These are phyloP conservation scores for Beta lomatogona DNA, from an alignment of 179 eudicot species.

Conservation along the genomic window DNA sequence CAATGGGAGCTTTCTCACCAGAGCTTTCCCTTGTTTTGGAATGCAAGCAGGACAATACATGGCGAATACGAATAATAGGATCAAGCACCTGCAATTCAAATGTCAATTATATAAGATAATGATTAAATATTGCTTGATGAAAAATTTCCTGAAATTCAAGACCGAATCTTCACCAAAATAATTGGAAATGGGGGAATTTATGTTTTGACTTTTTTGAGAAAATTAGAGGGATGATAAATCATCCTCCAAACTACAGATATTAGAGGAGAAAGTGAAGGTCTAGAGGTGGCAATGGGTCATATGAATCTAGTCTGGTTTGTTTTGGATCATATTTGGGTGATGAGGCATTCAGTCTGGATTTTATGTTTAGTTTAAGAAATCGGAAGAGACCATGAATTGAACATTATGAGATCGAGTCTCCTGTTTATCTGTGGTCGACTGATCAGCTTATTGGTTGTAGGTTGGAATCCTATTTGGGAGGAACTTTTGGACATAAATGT, in stretches of 20 bases:
- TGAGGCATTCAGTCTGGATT: neutral
- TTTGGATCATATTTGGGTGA: neutral
- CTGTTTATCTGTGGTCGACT: neutral
- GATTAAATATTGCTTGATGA: neutral
- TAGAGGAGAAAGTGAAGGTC: neutral
- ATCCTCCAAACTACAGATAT: neutral
- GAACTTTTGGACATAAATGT: neutral
- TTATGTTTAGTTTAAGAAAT: neutral
- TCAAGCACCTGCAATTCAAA: constrained; percentile 54
- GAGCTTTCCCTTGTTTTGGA: constrained; percentile 32
- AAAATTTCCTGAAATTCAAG: neutral
- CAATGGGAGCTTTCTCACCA: constrained; percentile 19
- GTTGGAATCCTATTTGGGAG: neutral
- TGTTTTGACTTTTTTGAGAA: neutral
- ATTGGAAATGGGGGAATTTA: neutral
- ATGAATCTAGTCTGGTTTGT: neutral
- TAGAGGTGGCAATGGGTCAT: neutral
- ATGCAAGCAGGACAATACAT: constrained; percentile 42
- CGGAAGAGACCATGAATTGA: neutral
- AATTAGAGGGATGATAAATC: neutral
- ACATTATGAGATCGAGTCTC: neutral
- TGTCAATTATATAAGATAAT: constrained; percentile 1
- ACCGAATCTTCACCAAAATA: neutral
- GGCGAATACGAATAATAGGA: constrained; percentile 54
- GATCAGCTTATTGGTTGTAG: neutral